Conservation (phyloP, 768 basidiomycete genomes). For the Pulveroboletus frians region DNA sequence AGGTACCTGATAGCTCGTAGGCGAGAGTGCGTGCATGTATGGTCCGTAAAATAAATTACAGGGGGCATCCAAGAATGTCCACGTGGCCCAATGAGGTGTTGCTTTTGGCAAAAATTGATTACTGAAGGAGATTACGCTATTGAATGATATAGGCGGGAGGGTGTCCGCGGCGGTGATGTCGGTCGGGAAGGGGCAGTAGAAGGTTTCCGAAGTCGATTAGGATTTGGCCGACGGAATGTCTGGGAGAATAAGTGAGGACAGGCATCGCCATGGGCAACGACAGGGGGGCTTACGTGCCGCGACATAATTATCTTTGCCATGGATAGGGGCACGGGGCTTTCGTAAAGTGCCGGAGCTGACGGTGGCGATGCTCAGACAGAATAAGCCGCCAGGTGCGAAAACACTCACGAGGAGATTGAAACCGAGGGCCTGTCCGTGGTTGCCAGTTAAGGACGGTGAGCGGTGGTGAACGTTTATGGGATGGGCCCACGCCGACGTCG, state of each 20-base stretch:
- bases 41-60: conserved; percentile 29
- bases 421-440: conserved; percentile 20
- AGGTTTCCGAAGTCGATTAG: conserved; percentile 22
- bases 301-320: conserved; percentile 54
- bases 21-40: conserved; percentile 18
- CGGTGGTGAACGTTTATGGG: conserved; percentile 9
- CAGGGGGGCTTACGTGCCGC: conserved; percentile 37
- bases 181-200: conserved; percentile 18
- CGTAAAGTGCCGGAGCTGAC: conserved; percentile 40
- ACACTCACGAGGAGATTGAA: conserved; percentile 32
- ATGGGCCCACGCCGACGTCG: conserved; percentile 2
- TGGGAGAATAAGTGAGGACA: conserved; percentile 6
- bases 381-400: neutral
- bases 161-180: conserved; percentile 30
- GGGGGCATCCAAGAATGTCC: conserved; percentile 6
- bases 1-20: conserved; percentile 12
- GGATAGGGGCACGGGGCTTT: conserved; percentile 39
- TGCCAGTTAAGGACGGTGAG: conserved; percentile 22
- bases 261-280: neutral
- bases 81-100: conserved; percentile 7
- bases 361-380: neutral
- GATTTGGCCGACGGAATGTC: conserved; percentile 33
- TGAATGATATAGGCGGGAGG: conserved; percentile 31
- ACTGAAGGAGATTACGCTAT: conserved; percentile 25
- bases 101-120: conserved; percentile 19